A percentile compares a stretch with the other conserved stretches of the same genome.
These are phyloP conservation scores for Lophiostoma macrostomum DNA, from an alignment of 495 filamentous ascomycete genomes.

Conservation along the genomic window DNA sequence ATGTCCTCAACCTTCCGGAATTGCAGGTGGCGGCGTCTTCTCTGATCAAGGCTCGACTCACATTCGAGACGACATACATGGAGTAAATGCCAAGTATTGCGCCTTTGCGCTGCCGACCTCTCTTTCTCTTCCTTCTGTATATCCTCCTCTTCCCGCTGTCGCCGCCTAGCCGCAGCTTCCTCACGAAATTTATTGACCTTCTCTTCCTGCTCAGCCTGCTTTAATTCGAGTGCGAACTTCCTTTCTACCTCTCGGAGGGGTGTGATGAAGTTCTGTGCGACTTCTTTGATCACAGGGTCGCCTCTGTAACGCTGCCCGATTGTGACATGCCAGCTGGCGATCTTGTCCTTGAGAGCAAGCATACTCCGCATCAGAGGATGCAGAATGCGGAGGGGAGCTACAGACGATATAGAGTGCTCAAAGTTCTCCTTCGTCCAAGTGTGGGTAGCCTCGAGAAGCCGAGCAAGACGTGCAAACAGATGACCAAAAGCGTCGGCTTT, in stretches of 20 bases:
- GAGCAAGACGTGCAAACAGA: constrained; percentile 6
- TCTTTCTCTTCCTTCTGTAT: not conserved
- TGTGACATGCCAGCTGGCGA: constrained; percentile 12
- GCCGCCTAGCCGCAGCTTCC: not conserved
- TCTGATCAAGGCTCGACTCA: constrained; percentile 26
- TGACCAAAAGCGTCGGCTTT: constrained; percentile 20
- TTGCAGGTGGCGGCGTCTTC: not conserved
- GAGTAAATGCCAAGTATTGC: constrained; percentile 27
- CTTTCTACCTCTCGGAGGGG: constrained; percentile 5
- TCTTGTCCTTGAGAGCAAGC: constrained; percentile 11
- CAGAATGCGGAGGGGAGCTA: constrained; percentile 7
- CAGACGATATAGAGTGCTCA: not conserved
- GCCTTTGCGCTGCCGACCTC: constrained; percentile 1
- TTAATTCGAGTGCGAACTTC: not conserved
- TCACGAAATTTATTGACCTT: not conserved
- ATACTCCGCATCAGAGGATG: constrained; percentile 3
- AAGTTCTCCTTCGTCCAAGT: not conserved
- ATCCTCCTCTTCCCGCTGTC: constrained; percentile 2
- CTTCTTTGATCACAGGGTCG: constrained; percentile 10
- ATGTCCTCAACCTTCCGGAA: constrained; percentile 4
- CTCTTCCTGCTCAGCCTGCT: not conserved
- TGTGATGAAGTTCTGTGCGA: constrained; percentile 12
- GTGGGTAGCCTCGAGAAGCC: not conserved
- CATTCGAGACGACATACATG: constrained; percentile 18
- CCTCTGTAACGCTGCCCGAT: constrained; percentile 5